Base-by-base conservation (phyloP, 441 rosid genomes). In the Rhodomyrtus psidioides region DNA sequence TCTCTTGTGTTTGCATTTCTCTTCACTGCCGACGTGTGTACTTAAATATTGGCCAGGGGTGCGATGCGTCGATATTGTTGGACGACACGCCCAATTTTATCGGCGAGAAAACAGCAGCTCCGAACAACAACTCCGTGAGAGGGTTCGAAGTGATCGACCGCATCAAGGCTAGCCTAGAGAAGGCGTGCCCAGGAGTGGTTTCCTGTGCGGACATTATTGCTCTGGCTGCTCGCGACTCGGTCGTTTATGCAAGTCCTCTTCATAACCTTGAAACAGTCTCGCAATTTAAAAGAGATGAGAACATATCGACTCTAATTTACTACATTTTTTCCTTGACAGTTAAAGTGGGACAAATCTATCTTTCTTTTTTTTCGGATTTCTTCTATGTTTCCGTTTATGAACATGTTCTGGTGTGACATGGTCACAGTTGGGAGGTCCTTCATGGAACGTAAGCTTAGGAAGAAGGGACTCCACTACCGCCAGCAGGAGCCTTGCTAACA, bases 181-280 rank as follows among this genome's bases (percentile, higher is more conserved):
- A 88, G 65, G 90, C 87, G 23, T 91, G 93, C 82, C 94, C 93
- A 2, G 86, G 91, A 27, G 90, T 89, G 53, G 92, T 92, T 74
- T 92, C 93, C n/a, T 93, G 93, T 55, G 93, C 92, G 60, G 95
- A 92, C 87, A 60, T 91, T 86, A 86, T 92, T 28, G 90, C 93
- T 27, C 56, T 91, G 21, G 94, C 90, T 16, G 89, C 93, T 60
- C 84, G 88, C 9, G 92, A 91, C 84, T 91, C 91, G 2, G 90
- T 87, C 55, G 89, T 82, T 84, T 53, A 76, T 13, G 94, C 86
- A 84, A 89, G 88, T 8, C 49, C 84, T 82, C 65, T 55, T 81
- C 79, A 39, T 34, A 12, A 39, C 79, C 79, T 65, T 65, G 19
- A 65, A 65, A 65, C 3, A 65, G 26, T 21, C 26, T 34, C 49